phyloP scores from a whole-genome alignment of 805 yeast genomes.

The Schizosaccharomyces pombe region DNA sequence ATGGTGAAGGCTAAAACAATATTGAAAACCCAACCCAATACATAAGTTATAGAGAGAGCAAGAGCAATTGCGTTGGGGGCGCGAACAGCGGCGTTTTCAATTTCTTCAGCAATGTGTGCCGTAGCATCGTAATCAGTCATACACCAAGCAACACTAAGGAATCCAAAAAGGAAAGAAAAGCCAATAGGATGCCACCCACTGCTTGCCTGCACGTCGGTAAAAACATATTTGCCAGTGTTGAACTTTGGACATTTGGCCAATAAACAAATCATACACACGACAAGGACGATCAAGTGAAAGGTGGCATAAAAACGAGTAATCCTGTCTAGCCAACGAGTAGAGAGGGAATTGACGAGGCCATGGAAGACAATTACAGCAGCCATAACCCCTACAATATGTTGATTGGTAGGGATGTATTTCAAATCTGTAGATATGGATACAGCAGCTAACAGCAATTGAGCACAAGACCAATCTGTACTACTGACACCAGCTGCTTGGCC shows the following conservation, averaged over 20 bases:
- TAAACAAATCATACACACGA: conserved; percentile 30
- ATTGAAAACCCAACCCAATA: conserved; percentile 36
- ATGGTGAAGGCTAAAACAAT: conserved; percentile 45
- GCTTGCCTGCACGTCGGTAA: conserved; percentile 23
- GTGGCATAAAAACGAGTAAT: conserved; percentile 30
- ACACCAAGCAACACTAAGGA: conserved; percentile 47
- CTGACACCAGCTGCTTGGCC: conserved; percentile 15
- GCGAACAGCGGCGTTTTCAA: conserved; percentile 28
- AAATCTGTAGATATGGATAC: conserved; percentile 14
- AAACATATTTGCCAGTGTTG: conserved; percentile 25
- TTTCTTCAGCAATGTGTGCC: conserved; percentile 50
- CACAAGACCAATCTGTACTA: conserved; percentile 17
- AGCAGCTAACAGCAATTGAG: conserved; percentile 16
- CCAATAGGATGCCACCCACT: conserved; percentile 32
- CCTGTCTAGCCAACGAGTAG: conserved; percentile 27
- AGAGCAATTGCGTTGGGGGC: conserved; percentile 38
- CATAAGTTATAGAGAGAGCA: conserved; percentile 20
- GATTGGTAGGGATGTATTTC: conserved; percentile 16
- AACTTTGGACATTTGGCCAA: conserved; percentile 29
- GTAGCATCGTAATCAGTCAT: conserved; percentile 48
- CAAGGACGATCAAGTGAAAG: conserved; percentile 24
- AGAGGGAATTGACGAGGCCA: conserved; percentile 27
- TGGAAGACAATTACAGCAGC: conserved; percentile 28
- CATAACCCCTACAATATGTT: conserved; percentile 27
- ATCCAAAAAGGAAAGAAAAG: conserved; percentile 40